Percentiles rank a stretch among this genome's conserved stretches.
phyloP scores from a whole-genome alignment of 257 asterid genomes.

The Solanum pimpinellifolium region DNA sequence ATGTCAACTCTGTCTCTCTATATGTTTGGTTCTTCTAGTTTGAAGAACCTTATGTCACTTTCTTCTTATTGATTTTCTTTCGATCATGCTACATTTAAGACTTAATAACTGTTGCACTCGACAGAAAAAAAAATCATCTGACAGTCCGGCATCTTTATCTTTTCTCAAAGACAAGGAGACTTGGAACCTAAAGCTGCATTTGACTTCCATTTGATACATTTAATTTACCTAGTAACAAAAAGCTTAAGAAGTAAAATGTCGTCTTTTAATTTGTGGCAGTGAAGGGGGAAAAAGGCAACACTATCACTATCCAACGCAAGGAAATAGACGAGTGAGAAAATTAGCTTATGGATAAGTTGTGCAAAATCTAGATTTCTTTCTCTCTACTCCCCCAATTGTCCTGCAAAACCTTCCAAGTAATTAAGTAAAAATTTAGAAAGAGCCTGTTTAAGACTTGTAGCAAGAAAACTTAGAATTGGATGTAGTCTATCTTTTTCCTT shows the following conservation, averaged over 20 bases:
- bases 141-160: background rate
- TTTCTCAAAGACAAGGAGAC: background rate
- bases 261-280: background rate
- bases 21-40: background rate
- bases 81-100: background rate
- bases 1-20: constrained; percentile 12
- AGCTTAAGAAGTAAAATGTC: background rate
- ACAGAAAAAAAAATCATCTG: background rate
- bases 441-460: background rate
- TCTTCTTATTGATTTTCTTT: background rate
- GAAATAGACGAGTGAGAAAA: background rate
- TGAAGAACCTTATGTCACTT: background rate
- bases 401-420: background rate
- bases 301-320: background rate
- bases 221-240: background rate
- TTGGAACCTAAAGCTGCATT: background rate
- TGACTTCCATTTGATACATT: background rate
- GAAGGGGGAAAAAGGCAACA: background rate
- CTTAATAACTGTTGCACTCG: background rate
- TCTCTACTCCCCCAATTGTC: background rate
- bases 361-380: background rate
- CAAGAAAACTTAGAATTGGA: background rate
- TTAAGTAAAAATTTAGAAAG: no score
- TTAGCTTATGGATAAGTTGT: background rate
- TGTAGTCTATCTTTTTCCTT: background rate